These are phyloP conservation scores for Pseudonectria buxi DNA, from an alignment of 2,329 filamentous ascomycete genomes.

Conservation along the genomic window DNA sequence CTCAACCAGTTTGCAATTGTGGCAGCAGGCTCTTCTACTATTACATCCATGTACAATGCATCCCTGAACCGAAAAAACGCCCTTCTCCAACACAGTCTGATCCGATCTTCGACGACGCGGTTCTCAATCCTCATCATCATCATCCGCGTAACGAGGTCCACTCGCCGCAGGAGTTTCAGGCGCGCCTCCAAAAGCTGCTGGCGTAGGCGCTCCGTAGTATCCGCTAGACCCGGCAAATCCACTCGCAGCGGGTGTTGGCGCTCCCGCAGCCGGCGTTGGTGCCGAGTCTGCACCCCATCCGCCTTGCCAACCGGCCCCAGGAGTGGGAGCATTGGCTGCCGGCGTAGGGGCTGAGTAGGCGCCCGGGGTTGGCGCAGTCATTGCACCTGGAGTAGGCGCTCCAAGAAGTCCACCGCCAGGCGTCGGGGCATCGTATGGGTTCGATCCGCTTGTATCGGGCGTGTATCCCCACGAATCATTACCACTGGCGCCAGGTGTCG, in stretches of 20 bases:
- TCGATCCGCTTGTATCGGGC: constrained; percentile 36
- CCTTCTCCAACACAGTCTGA: neutral
- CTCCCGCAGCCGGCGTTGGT: constrained; percentile 58
- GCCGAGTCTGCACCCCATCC: constrained; percentile 57
- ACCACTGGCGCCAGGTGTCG: constrained; percentile 51
- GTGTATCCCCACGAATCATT: constrained; percentile 56
- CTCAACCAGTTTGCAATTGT: too few species aligned
- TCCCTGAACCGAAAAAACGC: neutral
- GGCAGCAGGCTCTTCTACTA: neutral
- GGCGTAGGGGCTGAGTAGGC: constrained; percentile 60
- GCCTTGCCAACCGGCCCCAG: constrained; percentile 55
- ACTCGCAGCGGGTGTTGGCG: constrained; percentile 62
- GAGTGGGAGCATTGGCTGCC: constrained; percentile 60
- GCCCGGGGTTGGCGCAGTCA: constrained; percentile 66
- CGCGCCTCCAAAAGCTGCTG: constrained; percentile 49
- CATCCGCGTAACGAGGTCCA: constrained; percentile 47
- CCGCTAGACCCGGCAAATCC: constrained; percentile 29
- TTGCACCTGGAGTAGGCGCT: constrained; percentile 54
- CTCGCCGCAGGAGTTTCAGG: constrained; percentile 57
- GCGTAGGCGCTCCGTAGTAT: constrained; percentile 59
- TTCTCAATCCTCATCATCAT: constrained; percentile 30
- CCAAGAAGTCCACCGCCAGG: constrained; percentile 53
- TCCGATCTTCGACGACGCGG: neutral
- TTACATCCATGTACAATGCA: constrained; percentile 8
- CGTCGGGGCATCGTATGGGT: constrained; percentile 63